Evolutionary conservation across 2,329 filamentous ascomycete genomes (phyloP), one percentile per base, ranked within the genome.

Genomic region (Cladophialophora carrionii): DNA sequence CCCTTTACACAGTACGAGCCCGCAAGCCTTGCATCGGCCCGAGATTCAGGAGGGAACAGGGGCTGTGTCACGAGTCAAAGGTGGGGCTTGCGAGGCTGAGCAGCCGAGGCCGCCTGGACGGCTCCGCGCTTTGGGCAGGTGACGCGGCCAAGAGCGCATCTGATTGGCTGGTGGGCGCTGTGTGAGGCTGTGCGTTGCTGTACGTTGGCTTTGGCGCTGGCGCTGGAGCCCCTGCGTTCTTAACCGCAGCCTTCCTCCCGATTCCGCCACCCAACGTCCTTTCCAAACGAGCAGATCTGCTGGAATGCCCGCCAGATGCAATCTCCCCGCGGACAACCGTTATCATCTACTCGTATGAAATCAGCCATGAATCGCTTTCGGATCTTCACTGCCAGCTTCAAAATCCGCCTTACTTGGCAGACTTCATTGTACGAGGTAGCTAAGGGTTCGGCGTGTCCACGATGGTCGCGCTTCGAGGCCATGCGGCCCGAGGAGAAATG

Each of bases 41-140:
- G 8, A 14, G 48, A 51, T 51, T 51, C 9, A 7, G 48, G 22
- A 26, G 20, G 20, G 12, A 26, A 24, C 20, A 9, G 20, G 20
- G 48, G 48, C 48, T n/a, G 48, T 26, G 48, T 51, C 46, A 51
- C 46, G 46, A 51, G 46, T 24, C 4, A n/a, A n/a, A 3, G 46
- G 46, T 24, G 24, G 46, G 20, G 46, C 14, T 41, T n/a, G 48
- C 24, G 48, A 51, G 48, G 48, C 48, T 51, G 48, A 51, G 48
- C 48, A 14, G 37, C 17, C 37, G 17, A 43, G 37, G 37, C 37
- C n/a, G 37, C 37, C 37, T 43, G 37, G n/a, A 8, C 37, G 48
- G 48, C 4, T 5, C 9, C 9, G 22, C 20, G 48, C 8, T 51
- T 26, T 51, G 48, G 48, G 20, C 48, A 49, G 22, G 46, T 20